Evolutionary conservation across 768 basidiomycete genomes (phyloP), one percentile per base, ranked within the genome.

Genomic region (Lactifluus pinguis): DNA sequence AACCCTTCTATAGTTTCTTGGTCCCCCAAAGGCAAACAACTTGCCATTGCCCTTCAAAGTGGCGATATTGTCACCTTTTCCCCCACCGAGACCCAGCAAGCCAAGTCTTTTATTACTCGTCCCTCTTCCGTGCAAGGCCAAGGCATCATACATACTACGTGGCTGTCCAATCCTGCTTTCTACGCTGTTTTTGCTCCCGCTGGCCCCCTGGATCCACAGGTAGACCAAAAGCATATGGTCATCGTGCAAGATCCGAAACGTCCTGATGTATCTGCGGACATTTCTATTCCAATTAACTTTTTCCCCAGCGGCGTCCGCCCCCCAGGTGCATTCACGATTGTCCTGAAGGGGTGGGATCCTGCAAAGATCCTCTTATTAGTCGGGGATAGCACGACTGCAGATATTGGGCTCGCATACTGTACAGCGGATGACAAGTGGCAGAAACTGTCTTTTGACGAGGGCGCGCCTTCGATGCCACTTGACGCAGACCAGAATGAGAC

Each of bases 11-110:
- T 59, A 92, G 90, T 86, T 9, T 81, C 86, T 13, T 92, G 90
- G 89, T 92, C 89, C 3, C 87, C 89, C 1, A 90, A 89, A 70
- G 90, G 89, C 49, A 92, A 89, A 69, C 89, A 92, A 58, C 76
- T 92, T 45, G 88, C 87, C 1, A 80, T 92, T 49, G 90, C 86
- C 25, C 72, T 90, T 15, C 80, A 80, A 64, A 78, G 76, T 19
- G 89, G 89, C 3, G 85, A 86, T 56, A 84, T 92, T 42, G 69
- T 88, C 45, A 83, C 87, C 0, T 91, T 83, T 69, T 76, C 79
- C 42, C 77, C 85, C 25, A 75, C 75, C 11, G 81, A 82, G 57
- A 81, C 81, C 10, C 72, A 79, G 6, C 72, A 75, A 2, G 76
- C 77, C 6, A 82, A 87, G 67, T 82, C 78, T 53, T 80, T 83